A percentile compares a stretch with the other conserved stretches of the same genome.
Evolutionary conservation across 1,284 basidiomycete genomes (phyloP).

Genomic region (Ustilago loliicola): DNA sequence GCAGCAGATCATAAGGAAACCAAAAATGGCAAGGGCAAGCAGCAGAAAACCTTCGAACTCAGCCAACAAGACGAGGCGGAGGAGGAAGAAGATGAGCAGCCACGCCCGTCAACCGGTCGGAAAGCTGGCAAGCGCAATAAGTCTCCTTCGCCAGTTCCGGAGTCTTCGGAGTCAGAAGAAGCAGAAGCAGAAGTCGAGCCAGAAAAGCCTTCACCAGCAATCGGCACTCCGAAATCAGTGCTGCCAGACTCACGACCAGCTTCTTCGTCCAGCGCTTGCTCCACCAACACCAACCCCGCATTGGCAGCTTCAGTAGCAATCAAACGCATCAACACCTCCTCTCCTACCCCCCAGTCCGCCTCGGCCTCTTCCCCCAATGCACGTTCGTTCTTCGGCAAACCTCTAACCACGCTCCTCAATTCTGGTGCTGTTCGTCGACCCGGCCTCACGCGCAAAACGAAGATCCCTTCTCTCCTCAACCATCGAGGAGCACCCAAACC

Average conservation of each 20-base stretch:
- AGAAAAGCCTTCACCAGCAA: neutral
- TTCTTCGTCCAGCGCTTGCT: neutral
- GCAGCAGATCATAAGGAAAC: neutral
- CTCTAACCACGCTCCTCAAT: conserved; percentile 30
- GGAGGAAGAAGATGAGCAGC: conserved; percentile 12
- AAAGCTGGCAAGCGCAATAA: conserved; percentile 6
- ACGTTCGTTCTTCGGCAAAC: conserved; percentile 49
- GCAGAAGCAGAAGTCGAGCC: neutral
- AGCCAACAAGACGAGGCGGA: conserved; percentile 1
- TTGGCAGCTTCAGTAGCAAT: conserved; percentile 27
- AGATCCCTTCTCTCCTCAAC: conserved; percentile 47
- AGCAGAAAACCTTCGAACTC: conserved; percentile 26
- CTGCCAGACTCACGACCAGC: neutral
- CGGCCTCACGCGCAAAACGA: conserved; percentile 46
- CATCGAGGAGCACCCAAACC: conserved; percentile 43
- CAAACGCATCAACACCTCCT: conserved; percentile 28
- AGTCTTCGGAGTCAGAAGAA: too few species aligned
- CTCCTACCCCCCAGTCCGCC: neutral
- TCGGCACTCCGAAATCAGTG: neutral
- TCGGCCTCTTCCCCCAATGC: conserved; percentile 10
- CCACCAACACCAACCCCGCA: neutral
- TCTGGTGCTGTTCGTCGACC: conserved; percentile 36
- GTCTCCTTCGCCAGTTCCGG: conserved; percentile 3
- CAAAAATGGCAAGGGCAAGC: conserved; percentile 20
- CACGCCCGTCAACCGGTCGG: neutral